Percentiles rank a stretch among this genome's conserved stretches.
phyloP scores from a whole-genome alignment of 2,329 filamentous ascomycete genomes.

The Calcarisporium arbuscula region DNA sequence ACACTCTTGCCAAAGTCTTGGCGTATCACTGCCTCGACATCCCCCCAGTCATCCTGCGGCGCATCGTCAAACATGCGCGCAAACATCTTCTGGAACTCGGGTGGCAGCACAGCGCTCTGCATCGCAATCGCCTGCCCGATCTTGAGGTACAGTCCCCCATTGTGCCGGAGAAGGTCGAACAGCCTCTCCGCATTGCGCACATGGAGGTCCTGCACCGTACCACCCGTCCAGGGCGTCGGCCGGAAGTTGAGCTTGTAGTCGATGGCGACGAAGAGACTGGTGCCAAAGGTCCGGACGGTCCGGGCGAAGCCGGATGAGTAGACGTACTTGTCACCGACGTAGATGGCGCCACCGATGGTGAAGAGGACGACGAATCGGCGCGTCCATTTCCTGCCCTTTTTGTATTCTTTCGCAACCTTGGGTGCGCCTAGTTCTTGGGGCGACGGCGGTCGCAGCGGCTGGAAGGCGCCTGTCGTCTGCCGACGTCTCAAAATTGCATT shows the following conservation, averaged over 20 bases:
- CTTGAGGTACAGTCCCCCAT: constrained; percentile 93
- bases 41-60: constrained; percentile 82
- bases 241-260: constrained; percentile 98
- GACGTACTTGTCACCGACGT: constrained; percentile 63
- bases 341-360: constrained; percentile 53
- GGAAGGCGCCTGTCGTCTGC: constrained; percentile 41
- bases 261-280: constrained; percentile 71
- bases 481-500: constrained; percentile 12
- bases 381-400: constrained; percentile 65
- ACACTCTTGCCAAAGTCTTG: constrained; percentile 83
- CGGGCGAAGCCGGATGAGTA: constrained; percentile 76
- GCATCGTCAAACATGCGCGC: constrained; percentile 96
- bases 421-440: constrained; percentile 73
- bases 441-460: constrained; percentile 67
- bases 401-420: constrained; percentile 63
- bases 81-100: constrained; percentile 96
- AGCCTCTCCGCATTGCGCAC: constrained; percentile 75
- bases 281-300: constrained; percentile 73
- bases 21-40: constrained; percentile 76
- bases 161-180: constrained; percentile 72
- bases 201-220: constrained; percentile 72
- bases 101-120: constrained; percentile 90
- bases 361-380: constrained; percentile 63
- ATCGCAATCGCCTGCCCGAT: constrained; percentile 98
- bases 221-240: constrained; percentile 65